Evolutionary conservation across 257 asterid species (phyloP).

Genomic region (Fraxinus anomala): DNA sequence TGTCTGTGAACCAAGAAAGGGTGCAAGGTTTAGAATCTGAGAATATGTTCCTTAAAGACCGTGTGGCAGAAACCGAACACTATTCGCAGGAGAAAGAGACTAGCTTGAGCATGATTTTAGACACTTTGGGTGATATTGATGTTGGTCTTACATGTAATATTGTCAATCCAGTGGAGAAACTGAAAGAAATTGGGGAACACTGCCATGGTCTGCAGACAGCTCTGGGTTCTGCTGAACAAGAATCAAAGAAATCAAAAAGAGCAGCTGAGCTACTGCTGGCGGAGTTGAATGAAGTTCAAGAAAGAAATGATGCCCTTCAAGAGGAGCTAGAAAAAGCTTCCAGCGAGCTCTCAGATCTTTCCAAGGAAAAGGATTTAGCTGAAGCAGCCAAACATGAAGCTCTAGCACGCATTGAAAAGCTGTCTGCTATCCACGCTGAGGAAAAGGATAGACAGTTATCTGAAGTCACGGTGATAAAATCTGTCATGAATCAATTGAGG

Average conservation of each 20-base stretch:
- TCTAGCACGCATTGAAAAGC: constrained; percentile 61
- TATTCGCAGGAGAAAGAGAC: constrained; percentile 58
- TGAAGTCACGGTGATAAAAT: constrained; percentile 56
- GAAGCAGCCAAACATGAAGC: constrained; percentile 71
- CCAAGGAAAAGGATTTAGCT: constrained; percentile 61
- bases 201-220: constrained; percentile 51
- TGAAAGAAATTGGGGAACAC: constrained; percentile 49
- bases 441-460: constrained; percentile 69
- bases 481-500: constrained; percentile 53
- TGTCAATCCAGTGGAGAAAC: constrained; percentile 57
- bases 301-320: constrained; percentile 86
- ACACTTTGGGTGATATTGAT: constrained; percentile 53
- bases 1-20: constrained; percentile 56
- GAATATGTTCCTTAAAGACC: constrained; percentile 55
- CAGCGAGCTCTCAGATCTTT: constrained; percentile 60
- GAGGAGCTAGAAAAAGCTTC: constrained; percentile 72
- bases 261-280: constrained; percentile 92
- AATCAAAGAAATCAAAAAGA: constrained; percentile 77
- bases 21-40: constrained; percentile 63
- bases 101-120: constrained; percentile 54
- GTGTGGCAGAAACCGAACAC: constrained; percentile 54
- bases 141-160: constrained; percentile 39
- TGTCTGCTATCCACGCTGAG: constrained; percentile 53
- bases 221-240: constrained; percentile 59
- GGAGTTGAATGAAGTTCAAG: constrained; percentile 97